Percentiles rank a stretch among this genome's conserved stretches.
Evolutionary conservation across 495 filamentous ascomycete species (phyloP).

Genomic region (Daldinia decipiens): DNA sequence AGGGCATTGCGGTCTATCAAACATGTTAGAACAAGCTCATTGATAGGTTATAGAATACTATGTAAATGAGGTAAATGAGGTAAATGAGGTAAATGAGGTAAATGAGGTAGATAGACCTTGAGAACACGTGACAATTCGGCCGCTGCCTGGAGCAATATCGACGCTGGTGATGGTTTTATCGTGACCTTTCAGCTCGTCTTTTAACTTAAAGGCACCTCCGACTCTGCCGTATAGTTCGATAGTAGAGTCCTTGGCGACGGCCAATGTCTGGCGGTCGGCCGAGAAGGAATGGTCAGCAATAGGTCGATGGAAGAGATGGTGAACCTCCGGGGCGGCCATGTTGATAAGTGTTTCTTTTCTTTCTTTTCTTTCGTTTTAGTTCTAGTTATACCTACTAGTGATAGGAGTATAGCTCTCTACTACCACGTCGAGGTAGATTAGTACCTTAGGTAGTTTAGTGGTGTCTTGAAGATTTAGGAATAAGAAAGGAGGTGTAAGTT

Average conservation of each 20-base stretch:
- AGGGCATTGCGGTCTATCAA: constrained; percentile 92
- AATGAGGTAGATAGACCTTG: constrained; percentile 69
- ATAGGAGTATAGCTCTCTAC: constrained; percentile 99
- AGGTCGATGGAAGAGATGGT: constrained; percentile 95
- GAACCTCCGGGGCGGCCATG: constrained; percentile 89
- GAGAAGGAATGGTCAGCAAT: constrained; percentile 99
- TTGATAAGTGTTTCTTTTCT: constrained; percentile 23
- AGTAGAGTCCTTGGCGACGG: constrained; percentile 88
- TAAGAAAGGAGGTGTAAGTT: constrained; percentile 10
- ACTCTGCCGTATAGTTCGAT: constrained; percentile 86
- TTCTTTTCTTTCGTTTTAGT: constrained; percentile 2
- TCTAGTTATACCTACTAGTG: constrained; percentile 45
- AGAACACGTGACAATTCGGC: constrained; percentile 96
- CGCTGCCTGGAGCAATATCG: constrained; percentile 89
- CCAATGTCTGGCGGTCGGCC: constrained; percentile 85
- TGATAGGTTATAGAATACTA: too few relatives aligned
- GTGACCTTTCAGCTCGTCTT: constrained; percentile 93
- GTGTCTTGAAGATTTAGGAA: not conserved
- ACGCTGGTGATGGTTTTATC: constrained; percentile 97
- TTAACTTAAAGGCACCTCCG: constrained; percentile 80
- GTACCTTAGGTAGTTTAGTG: not conserved
- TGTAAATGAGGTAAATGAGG: not conserved
- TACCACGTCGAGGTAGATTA: constrained; percentile 65
- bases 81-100: constrained; percentile 2
- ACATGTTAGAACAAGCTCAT: constrained; percentile 7